Percentiles rank a stretch among this genome's conserved stretches.
These are phyloP conservation scores for Rhodosporidiobolus odoratus DNA, from an alignment of 768 basidiomycete genomes.

Conservation along the genomic window DNA sequence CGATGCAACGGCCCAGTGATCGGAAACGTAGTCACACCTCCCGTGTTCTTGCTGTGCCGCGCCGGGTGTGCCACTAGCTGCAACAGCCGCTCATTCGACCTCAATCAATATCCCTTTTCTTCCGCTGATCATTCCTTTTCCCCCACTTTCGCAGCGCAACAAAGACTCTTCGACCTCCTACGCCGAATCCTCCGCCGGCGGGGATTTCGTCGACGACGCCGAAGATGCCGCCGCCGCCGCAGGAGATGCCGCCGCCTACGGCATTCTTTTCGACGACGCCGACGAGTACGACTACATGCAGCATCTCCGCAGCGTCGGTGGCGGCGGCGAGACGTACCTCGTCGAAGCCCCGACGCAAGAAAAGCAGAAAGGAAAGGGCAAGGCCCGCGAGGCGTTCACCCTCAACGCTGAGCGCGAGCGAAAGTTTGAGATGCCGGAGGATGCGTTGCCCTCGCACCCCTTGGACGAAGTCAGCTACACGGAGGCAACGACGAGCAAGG, in stretches of 20 bases:
- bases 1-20: too few species aligned
- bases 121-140: too few species aligned
- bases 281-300: conserved; percentile 94
- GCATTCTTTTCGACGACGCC: conserved; percentile 89
- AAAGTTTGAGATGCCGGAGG: conserved; percentile 58
- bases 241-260: conserved; percentile 84
- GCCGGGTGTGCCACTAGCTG: too few species aligned
- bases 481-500: neutral
- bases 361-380: conserved; percentile 48
- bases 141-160: neutral
- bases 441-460: conserved; percentile 67
- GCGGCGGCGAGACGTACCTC: conserved; percentile 69
- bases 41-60: too few species aligned
- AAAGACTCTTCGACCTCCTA: conserved; percentile 8
- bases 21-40: too few species aligned
- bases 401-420: conserved; percentile 59
- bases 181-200: neutral
- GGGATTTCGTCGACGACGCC: conserved; percentile 55
- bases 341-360: conserved; percentile 62
- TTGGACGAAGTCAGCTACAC: conserved; percentile 55
- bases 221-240: conserved; percentile 55
- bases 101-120: neutral
- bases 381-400: conserved; percentile 54
- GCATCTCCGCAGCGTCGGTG: conserved; percentile 74
- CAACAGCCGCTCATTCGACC: too few species aligned